Conservation (phyloP, 1,284 basidiomycete genomes). For the Hypsizygus ulmarius region DNA sequence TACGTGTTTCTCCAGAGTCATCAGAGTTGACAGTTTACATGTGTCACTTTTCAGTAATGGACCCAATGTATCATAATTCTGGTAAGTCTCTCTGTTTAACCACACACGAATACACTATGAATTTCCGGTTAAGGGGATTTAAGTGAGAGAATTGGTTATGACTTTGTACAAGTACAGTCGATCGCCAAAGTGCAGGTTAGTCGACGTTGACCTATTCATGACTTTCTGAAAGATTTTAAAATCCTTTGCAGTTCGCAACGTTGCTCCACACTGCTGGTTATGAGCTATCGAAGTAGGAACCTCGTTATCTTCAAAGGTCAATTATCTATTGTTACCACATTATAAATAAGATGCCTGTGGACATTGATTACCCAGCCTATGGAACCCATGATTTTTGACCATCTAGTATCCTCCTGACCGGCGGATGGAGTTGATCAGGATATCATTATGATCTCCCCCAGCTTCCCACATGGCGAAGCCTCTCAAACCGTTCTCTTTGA, state of each 20-base stretch:
- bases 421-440: constrained; percentile 42
- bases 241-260: constrained; percentile 45
- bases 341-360: not conserved
- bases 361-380: not conserved
- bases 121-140: constrained; percentile 57
- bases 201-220: not conserved
- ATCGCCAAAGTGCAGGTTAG: constrained; percentile 84
- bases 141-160: constrained; percentile 73
- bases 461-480: constrained; percentile 61
- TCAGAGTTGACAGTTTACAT: not conserved
- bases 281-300: constrained; percentile 29
- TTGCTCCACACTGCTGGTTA: constrained; percentile 53
- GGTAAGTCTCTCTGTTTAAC: constrained; percentile 37
- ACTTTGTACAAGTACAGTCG: constrained; percentile 73
- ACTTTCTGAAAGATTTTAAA: not conserved
- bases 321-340: not conserved
- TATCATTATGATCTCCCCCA: constrained; percentile 49
- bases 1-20: constrained; percentile 28
- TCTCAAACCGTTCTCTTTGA: constrained; percentile 41
- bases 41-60: constrained; percentile 49
- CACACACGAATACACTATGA: constrained; percentile 1
- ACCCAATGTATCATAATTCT: constrained; percentile 86
- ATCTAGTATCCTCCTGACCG: constrained; percentile 18
- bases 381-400: too few species aligned
- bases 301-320: not conserved